Percentiles rank a stretch among this genome's conserved stretches.
Evolutionary conservation across 345 rosid genomes (phyloP).

Genomic region (Cardamine occulta): DNA sequence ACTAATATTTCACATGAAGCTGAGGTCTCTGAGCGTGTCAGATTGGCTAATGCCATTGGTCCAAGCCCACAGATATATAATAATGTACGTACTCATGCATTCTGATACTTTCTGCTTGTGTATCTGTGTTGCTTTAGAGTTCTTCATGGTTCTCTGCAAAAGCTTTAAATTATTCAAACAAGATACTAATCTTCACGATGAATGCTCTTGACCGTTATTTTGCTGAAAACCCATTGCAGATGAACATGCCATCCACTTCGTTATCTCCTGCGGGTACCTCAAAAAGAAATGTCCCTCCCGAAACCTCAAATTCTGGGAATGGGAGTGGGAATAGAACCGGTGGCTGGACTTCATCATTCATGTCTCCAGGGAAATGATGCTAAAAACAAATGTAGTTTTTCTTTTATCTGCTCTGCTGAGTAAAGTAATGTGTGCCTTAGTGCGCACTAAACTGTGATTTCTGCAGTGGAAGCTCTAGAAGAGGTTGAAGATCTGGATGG

Average conservation of each 20-base stretch:
- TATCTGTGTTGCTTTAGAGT: not conserved
- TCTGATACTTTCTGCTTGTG: not conserved
- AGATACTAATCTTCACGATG: constrained; percentile 2
- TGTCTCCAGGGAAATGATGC: constrained; percentile 61
- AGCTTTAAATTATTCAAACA: not conserved
- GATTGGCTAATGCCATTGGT: constrained; percentile 50
- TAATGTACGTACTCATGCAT: constrained; percentile 54
- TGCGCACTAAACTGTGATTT: not conserved
- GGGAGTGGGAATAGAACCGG: constrained; percentile 60
- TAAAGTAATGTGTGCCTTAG: constrained; percentile 25
- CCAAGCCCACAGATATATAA: constrained; percentile 56
- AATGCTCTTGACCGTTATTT: constrained; percentile 14
- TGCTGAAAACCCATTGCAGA: constrained; percentile 37
- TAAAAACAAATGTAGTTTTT: not conserved
- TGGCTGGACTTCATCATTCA: constrained; percentile 83
- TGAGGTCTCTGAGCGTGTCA: constrained; percentile 49
- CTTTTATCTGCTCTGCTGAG: constrained; percentile 6
- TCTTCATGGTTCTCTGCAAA: not conserved
- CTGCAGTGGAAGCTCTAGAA: constrained; percentile 23
- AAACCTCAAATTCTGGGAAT: constrained; percentile 60
- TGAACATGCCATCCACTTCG: constrained; percentile 62
- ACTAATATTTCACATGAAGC: constrained; percentile 49
- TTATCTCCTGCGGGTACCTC: constrained; percentile 62
- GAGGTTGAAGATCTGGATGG: constrained; percentile 20
- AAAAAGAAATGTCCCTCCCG: constrained; percentile 61